A percentile compares a stretch with the other conserved stretches of the same genome.
These are phyloP conservation scores for Lepraria neglecta DNA, from an alignment of 495 filamentous ascomycete genomes.

Conservation along the genomic window DNA sequence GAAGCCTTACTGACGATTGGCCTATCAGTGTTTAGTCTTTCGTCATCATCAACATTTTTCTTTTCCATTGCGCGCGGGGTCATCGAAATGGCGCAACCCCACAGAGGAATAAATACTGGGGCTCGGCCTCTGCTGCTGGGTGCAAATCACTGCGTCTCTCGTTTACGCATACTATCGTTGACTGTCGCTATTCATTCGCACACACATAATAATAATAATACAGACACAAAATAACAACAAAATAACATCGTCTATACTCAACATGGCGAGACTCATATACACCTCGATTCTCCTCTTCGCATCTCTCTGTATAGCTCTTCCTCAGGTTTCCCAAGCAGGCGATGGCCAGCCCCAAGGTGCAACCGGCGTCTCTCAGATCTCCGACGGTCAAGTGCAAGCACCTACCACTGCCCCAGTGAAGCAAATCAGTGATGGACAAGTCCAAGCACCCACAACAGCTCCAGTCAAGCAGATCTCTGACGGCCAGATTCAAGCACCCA, in stretches of 20 bases:
- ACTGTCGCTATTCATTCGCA: background rate
- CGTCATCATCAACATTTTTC: too few species aligned
- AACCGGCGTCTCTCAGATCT: constrained; percentile 7
- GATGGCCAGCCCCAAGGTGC: background rate
- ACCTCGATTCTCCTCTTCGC: background rate
- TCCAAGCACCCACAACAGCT: background rate
- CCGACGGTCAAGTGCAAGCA: background rate
- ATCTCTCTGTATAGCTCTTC: background rate
- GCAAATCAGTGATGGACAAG: constrained; percentile 2
- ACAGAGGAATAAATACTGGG: too few species aligned
- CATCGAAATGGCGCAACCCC: too few species aligned
- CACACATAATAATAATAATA: too few species aligned
- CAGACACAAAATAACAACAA: background rate
- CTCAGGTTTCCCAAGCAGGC: background rate
- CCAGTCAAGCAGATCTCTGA: constrained; percentile 9
- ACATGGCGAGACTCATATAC: background rate
- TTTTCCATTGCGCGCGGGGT: too few species aligned
- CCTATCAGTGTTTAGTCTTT: background rate
- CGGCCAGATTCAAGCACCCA: background rate
- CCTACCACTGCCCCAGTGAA: background rate
- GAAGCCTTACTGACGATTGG: background rate
- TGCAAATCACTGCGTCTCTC: too few species aligned
- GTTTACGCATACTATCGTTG: background rate
- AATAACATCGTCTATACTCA: background rate
- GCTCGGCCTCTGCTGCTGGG: too few species aligned